A percentile compares a stretch with the other conserved stretches of the same genome.
phyloP scores from a whole-genome alignment of 2,329 filamentous ascomycete species.

The Exutisphaerella laricina region DNA sequence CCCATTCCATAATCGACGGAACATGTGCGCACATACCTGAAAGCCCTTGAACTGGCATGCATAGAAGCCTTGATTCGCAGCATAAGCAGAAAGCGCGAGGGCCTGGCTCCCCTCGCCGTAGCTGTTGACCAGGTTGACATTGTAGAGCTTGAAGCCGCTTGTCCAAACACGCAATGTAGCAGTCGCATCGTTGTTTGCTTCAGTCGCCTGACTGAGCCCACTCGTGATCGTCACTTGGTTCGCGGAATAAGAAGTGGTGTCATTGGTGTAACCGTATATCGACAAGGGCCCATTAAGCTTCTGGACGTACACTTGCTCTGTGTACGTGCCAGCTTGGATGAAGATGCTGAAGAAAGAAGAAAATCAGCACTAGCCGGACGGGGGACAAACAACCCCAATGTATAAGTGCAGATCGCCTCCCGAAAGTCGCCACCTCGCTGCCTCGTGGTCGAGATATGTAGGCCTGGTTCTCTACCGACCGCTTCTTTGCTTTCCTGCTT shows the following conservation, averaged over 20 bases:
- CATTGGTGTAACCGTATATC: constrained; percentile 55
- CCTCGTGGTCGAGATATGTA: too few species aligned
- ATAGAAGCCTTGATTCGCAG: constrained; percentile 52
- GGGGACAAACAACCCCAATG: too few species aligned
- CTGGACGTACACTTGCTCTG: constrained; percentile 54
- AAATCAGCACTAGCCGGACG: too few species aligned
- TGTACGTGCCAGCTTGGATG: constrained; percentile 56
- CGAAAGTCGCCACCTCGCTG: too few species aligned
- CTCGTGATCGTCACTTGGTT: constrained; percentile 56
- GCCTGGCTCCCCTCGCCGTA: constrained; percentile 48
- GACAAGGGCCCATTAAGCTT: constrained; percentile 46
- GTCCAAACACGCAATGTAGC: constrained; percentile 47
- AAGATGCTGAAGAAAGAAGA: constrained; percentile 58
- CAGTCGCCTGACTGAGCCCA: constrained; percentile 43
- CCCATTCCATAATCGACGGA: too few species aligned
- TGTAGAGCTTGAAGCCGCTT: constrained; percentile 55
- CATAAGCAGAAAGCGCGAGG: constrained; percentile 50
- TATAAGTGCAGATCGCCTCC: too few species aligned
- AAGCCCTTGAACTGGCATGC: constrained; percentile 50
- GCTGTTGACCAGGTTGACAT: constrained; percentile 53
- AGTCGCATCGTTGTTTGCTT: constrained; percentile 50
- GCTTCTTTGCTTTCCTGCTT: too few species aligned
- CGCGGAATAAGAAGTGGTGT: constrained; percentile 47
- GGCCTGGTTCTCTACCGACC: too few species aligned
- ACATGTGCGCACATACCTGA: too few species aligned